Evolutionary conservation across 202 grass and related monocot genomes (phyloP).

Genomic region (Elaeis oleifera): DNA sequence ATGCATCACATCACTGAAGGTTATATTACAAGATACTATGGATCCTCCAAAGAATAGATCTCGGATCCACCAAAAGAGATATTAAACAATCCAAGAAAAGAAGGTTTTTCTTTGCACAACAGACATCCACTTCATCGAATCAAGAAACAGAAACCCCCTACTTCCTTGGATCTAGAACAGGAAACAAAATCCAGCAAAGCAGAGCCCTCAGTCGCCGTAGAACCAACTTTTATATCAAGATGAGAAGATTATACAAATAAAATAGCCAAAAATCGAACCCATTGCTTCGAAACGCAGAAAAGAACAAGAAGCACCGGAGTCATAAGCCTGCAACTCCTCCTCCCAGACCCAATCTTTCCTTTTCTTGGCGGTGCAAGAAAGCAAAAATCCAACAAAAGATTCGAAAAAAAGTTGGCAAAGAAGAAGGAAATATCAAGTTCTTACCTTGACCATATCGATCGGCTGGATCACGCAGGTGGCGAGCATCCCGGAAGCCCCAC

Average conservation of each 20-base stretch:
- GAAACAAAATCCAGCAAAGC: background rate
- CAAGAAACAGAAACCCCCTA: background rate
- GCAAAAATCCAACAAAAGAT: too few species aligned
- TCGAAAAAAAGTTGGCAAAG: too few species aligned
- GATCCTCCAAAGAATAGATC: background rate
- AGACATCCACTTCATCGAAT: background rate
- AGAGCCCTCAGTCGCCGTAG: background rate
- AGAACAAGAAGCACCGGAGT: background rate
- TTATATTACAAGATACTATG: too few species aligned
- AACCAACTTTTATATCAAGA: background rate
- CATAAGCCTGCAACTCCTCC: too few species aligned
- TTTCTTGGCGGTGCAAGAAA: too few species aligned
- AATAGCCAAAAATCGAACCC: too few species aligned
- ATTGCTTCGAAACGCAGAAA: background rate
- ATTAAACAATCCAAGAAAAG: background rate
- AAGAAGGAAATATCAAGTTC: background rate
- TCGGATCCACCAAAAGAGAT: background rate
- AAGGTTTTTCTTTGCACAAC: background rate
- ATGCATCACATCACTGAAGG: background rate
- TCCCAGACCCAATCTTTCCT: too few species aligned
- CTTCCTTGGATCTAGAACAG: background rate
- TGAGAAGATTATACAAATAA: background rate
- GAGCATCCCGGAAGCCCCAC: constrained; percentile 7
- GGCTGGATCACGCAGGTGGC: constrained; percentile 16
- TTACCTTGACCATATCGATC: constrained; percentile 12